Conservation (phyloP, 345 rosid genomes). For the Acer campestre region DNA sequence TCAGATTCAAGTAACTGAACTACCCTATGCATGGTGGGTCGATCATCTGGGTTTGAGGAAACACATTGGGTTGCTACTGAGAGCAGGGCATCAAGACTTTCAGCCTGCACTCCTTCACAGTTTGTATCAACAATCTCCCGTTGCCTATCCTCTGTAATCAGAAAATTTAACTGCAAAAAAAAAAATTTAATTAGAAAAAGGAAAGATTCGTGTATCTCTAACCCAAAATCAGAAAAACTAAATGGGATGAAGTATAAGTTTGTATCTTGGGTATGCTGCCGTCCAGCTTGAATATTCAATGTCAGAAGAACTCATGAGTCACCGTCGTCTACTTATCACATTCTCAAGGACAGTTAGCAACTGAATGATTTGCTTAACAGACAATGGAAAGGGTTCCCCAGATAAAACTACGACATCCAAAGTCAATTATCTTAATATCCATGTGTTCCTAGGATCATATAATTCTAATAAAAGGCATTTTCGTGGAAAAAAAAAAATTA, state of each 20-base stretch:
- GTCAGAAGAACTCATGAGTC: background rate
- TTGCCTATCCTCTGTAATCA: constrained; percentile 66
- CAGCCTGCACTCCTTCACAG: constrained; percentile 77
- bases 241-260: background rate
- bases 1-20: constrained; percentile 92
- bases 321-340: background rate
- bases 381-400: background rate
- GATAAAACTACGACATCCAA: background rate
- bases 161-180: constrained; percentile 76
- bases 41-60: constrained; percentile 76
- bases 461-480: background rate
- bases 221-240: background rate
- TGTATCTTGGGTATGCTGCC: background rate
- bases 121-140: constrained; percentile 69
- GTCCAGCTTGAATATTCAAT: background rate
- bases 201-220: background rate
- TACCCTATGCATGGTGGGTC: constrained; percentile 97
- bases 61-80: constrained; percentile 81
- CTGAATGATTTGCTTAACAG: background rate
- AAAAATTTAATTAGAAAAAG: background rate
- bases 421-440: background rate
- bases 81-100: constrained; percentile 84
- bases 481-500: background rate
- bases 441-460: background rate
- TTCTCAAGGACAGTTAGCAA: constrained; percentile 1